Conservation (phyloP, 345 rosid species). For the Acer campestre region DNA sequence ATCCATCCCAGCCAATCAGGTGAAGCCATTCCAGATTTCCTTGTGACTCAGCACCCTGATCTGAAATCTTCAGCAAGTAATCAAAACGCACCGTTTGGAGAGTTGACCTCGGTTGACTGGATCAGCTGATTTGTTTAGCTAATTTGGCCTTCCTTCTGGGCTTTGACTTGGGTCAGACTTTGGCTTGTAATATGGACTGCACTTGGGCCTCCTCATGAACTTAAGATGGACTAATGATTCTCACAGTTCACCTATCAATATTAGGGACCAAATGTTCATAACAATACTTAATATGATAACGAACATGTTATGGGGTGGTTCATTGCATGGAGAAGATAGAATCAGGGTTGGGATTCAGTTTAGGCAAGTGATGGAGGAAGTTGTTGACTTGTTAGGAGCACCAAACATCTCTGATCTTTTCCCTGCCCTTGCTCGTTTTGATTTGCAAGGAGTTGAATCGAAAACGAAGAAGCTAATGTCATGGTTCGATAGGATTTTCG, state of each 20-base stretch:
- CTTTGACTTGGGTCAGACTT: too few relatives aligned
- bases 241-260: slow-evolving; percentile 33
- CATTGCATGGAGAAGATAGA: slow-evolving; percentile 41
- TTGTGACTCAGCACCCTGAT: too few relatives aligned
- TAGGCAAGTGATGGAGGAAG: slow-evolving; percentile 29
- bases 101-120: too few relatives aligned
- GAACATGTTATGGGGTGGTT: slow-evolving; percentile 55
- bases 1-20: too few relatives aligned
- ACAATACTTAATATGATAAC: slow-evolving; percentile 44
- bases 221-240: too few relatives aligned
- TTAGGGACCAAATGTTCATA: slow-evolving; percentile 39
- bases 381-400: slow-evolving; percentile 36
- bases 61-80: too few relatives aligned
- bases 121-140: too few relatives aligned
- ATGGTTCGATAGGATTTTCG: slow-evolving; percentile 36
- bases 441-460: slow-evolving; percentile 54
- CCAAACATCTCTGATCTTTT: slow-evolving; percentile 58
- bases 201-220: too few relatives aligned
- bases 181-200: too few relatives aligned
- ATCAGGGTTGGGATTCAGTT: slow-evolving; percentile 36
- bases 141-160: too few relatives aligned
- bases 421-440: slow-evolving; percentile 49
- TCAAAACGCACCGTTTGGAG: too few relatives aligned
- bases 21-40: too few relatives aligned
- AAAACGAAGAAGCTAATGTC: slow-evolving; percentile 23